Conservation (phyloP, 495 filamentous ascomycete genomes). For the Penicillium simplicissimum region DNA sequence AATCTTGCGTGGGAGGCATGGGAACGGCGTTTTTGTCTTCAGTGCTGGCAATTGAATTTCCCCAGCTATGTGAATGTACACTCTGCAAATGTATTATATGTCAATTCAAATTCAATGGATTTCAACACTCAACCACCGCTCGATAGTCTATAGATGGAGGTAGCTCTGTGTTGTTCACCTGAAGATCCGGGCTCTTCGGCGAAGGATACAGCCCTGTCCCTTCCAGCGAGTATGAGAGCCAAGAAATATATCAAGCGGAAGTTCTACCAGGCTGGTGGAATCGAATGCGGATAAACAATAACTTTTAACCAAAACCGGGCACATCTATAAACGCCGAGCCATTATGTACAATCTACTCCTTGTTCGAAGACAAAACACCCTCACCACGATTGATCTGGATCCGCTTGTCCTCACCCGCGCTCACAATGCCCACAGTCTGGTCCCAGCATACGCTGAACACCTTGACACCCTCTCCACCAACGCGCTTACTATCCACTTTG, state of each 20-base stretch:
- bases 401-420: slow-evolving; percentile 86
- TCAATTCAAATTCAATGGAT: slow-evolving; percentile 10
- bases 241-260: neutral
- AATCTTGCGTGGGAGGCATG: slow-evolving; percentile 36
- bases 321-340: slow-evolving; percentile 37
- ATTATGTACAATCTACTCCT: slow-evolving; percentile 37
- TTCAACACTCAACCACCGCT: neutral
- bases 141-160: too few relatives aligned
- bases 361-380: slow-evolving; percentile 44
- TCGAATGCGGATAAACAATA: slow-evolving; percentile 17
- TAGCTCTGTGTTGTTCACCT: too few relatives aligned
- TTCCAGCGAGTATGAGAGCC: neutral
- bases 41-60: slow-evolving; percentile 26
- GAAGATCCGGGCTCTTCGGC: too few relatives aligned
- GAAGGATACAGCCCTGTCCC: too few relatives aligned
- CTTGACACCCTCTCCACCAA: slow-evolving; percentile 77
- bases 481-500: slow-evolving; percentile 50
- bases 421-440: slow-evolving; percentile 79
- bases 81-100: slow-evolving; percentile 35
- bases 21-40: slow-evolving; percentile 43
- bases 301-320: slow-evolving; percentile 36
- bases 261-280: too few relatives aligned
- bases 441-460: slow-evolving; percentile 93
- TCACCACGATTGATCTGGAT: slow-evolving; percentile 84
- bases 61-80: slow-evolving; percentile 25